Percentiles rank a stretch among this genome's conserved stretches.
phyloP scores from a whole-genome alignment of 192 early-diverging fungal species.

The Coemansia sp. region DNA sequence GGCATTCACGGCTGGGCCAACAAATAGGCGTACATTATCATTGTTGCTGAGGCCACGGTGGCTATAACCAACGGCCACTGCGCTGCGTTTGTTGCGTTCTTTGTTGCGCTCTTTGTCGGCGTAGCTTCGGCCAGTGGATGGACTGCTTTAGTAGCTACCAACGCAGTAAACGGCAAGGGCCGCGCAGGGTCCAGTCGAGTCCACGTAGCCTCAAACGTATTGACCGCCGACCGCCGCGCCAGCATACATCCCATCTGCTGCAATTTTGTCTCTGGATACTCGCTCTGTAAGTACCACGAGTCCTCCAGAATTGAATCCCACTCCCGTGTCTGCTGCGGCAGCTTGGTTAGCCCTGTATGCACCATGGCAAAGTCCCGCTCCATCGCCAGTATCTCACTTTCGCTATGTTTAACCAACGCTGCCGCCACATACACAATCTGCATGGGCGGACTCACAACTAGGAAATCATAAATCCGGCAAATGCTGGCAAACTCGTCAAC shows the following conservation, averaged over 20 bases:
- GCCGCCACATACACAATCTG: constrained; percentile 66
- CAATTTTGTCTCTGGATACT: constrained; percentile 39
- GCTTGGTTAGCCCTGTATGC: constrained; percentile 34
- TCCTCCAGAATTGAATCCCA: constrained; percentile 44
- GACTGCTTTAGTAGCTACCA: neutral
- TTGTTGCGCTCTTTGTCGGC: neutral
- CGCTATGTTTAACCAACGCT: constrained; percentile 48
- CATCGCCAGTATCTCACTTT: constrained; percentile 23
- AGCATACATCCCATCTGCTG: constrained; percentile 42
- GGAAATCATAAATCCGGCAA: constrained; percentile 64
- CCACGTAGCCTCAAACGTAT: constrained; percentile 45
- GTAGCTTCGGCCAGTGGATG: neutral
- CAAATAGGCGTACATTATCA: constrained; percentile 49
- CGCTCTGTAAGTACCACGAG: constrained; percentile 31
- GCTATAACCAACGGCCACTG: constrained; percentile 45
- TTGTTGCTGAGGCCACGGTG: constrained; percentile 42
- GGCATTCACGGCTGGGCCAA: constrained; percentile 29
- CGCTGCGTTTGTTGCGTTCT: constrained; percentile 2
- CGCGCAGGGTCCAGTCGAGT: constrained; percentile 45
- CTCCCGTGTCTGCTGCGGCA: constrained; percentile 16
- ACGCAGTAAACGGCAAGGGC: constrained; percentile 14
- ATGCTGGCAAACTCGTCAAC: constrained; percentile 53
- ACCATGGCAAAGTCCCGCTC: constrained; percentile 47
- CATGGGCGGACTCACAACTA: constrained; percentile 60
- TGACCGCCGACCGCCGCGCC: constrained; percentile 36